phyloP scores from a whole-genome alignment of 2,329 filamentous ascomycete genomes.

The Epichloe typhina region DNA sequence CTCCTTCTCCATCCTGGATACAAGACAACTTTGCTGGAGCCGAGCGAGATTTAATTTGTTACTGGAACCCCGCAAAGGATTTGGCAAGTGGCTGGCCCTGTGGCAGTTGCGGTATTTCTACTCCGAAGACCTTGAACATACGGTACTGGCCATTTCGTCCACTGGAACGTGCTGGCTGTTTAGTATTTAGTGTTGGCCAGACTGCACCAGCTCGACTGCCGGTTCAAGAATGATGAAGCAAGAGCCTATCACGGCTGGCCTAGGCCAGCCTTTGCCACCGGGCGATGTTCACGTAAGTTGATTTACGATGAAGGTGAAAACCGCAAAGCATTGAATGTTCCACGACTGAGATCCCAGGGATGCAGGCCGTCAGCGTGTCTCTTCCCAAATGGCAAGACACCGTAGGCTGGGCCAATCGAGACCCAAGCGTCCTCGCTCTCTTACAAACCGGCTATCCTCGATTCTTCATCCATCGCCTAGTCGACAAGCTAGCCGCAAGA shows the following conservation, averaged over 20 bases:
- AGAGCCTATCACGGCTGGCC: not conserved
- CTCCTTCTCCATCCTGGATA: too few relatives aligned
- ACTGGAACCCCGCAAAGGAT: too few relatives aligned
- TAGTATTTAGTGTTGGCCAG: too few relatives aligned
- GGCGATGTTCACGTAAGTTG: not conserved
- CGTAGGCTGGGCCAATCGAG: constrained; percentile 11
- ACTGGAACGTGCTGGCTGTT: too few relatives aligned
- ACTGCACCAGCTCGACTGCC: too few relatives aligned
- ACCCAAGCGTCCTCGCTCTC: constrained; percentile 10
- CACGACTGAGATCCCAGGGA: not conserved
- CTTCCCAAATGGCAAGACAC: constrained; percentile 18
- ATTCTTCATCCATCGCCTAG: constrained; percentile 14
- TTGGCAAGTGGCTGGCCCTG: too few relatives aligned
- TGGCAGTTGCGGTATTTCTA: too few relatives aligned
- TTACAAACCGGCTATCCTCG: constrained; percentile 16
- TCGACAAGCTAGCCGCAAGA: constrained; percentile 10
- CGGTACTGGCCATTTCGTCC: too few relatives aligned
- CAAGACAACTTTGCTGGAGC: too few relatives aligned
- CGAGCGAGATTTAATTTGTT: too few relatives aligned
- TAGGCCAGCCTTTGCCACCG: not conserved
- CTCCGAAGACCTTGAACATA: too few relatives aligned
- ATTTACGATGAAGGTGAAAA: not conserved
- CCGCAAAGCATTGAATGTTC: not conserved
- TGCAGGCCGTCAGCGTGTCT: constrained; percentile 18
- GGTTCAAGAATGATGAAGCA: not conserved